Evolutionary conservation across 2,329 filamentous ascomycete genomes (phyloP), one percentile per base, ranked within the genome.

Genomic region (Colletotrichum neosansevieriae): DNA sequence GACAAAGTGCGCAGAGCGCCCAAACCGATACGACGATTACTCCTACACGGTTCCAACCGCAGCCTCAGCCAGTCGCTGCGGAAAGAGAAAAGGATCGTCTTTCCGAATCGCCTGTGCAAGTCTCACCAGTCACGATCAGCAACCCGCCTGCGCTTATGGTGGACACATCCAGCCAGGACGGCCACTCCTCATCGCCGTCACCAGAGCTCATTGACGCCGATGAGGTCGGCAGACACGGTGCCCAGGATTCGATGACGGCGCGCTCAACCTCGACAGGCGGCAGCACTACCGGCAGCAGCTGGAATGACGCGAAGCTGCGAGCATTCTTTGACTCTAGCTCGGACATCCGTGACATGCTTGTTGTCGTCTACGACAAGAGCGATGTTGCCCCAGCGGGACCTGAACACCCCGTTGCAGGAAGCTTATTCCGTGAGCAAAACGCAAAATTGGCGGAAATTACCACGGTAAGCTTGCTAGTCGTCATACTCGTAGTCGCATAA

Each of bases 331-430:
- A 98, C 72, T 94, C 96, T 73, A 90, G 93, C 69, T 90, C 91
- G 38, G 94, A 97, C 71, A 94, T 99, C 72, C 89, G 93, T 58
- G 95, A 99, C 77, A 87, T 98, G 76, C 86, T 98, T 58, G 87
- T 94, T 42, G 92, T 99, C 69, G 94, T 99, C 32, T 94, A 97
- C 76, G 94, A 98, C 80, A 97, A 94, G 78, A 92, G 90, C 13
- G 92, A 94, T 67, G 90, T 97, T 15, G 87, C 89, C 47, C 92
- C 94, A 17, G 92, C 91, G 7, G 89, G 91, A 1, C 86, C 88
- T n/a, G 93, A 97, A 65, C 94, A 98, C 78, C 95, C 95, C 0
- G 85, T 97, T 50, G 93, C 92, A 58, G 89, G 89, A 13, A 88
- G 89, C 21, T 82, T 98, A 62, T 98, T 97, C 82, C 90, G 89